Conservation (phyloP, 2,329 filamentous ascomycete species). For the Penicillium capsulatum region DNA sequence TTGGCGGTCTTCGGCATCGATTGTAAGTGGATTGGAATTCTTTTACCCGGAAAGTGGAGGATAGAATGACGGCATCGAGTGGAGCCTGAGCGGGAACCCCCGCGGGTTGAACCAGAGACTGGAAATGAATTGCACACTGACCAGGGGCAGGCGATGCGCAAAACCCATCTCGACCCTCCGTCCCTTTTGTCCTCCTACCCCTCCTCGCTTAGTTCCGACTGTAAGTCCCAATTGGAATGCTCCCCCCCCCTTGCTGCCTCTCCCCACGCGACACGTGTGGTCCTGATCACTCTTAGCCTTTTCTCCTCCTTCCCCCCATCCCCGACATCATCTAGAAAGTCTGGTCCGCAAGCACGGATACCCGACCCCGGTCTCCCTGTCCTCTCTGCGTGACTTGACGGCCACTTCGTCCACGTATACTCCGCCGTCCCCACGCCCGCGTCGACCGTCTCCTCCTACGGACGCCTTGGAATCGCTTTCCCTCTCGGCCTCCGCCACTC, state of each 20-base stretch:
- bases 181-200: conserved; percentile 28
- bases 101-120: not conserved
- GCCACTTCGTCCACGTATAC: conserved; percentile 37
- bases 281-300: conserved; percentile 27
- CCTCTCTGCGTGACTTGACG: conserved; percentile 37
- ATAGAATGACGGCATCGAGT: conserved; percentile 5
- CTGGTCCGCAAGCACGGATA: conserved; percentile 38
- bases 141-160: not conserved
- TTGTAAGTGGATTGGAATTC: too few relatives aligned
- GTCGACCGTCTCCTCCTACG: conserved; percentile 19
- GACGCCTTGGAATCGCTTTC: conserved; percentile 27
- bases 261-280: conserved; percentile 29
- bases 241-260: conserved; percentile 3
- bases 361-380: conserved; percentile 38
- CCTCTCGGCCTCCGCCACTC: conserved; percentile 32
- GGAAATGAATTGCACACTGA: not conserved
- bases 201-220: conserved; percentile 29
- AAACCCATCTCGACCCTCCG: conserved; percentile 16
- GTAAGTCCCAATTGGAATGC: conserved; percentile 8
- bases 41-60: not conserved
- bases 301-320: conserved; percentile 19
- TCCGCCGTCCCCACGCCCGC: conserved; percentile 27
- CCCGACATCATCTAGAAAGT: conserved; percentile 36
- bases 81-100: not conserved
- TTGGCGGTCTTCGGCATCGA: too few relatives aligned